Conservation (phyloP, 2,329 filamentous ascomycete species). For the Metarhizium brunneum region DNA sequence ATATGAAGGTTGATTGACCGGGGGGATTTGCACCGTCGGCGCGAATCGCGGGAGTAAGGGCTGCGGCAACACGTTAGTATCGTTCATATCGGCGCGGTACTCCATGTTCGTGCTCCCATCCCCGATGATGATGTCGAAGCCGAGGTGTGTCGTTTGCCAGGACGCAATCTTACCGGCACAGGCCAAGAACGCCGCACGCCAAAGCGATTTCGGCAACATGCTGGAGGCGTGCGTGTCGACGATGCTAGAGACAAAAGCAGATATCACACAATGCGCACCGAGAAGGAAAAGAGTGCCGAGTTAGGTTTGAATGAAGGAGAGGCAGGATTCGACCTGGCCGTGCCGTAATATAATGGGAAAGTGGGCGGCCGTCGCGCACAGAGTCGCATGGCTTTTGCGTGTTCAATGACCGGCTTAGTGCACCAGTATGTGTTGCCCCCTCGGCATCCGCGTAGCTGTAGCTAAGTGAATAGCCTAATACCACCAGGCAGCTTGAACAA, state of each 20-base stretch:
- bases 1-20: constrained; percentile 34
- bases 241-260: not conserved
- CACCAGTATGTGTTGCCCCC: not conserved
- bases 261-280: not conserved
- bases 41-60: constrained; percentile 13
- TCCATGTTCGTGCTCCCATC: not conserved
- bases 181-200: constrained; percentile 17
- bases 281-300: not conserved
- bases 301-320: not conserved
- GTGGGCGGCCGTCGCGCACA: not conserved
- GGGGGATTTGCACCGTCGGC: constrained; percentile 20
- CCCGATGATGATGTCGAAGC: not conserved
- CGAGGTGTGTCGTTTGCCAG: not conserved
- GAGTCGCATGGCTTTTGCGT: not conserved
- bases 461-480: not conserved
- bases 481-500: not conserved
- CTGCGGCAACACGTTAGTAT: constrained; percentile 6
- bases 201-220: constrained; percentile 21
- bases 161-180: constrained; percentile 14
- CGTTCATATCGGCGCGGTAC: not conserved
- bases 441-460: not conserved
- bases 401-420: no score
- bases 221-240: not conserved
- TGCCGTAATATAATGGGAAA: not conserved
- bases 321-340: not conserved